Evolutionary conservation across 257 asterid species (phyloP).

Genomic region (Jasminum sambac): DNA sequence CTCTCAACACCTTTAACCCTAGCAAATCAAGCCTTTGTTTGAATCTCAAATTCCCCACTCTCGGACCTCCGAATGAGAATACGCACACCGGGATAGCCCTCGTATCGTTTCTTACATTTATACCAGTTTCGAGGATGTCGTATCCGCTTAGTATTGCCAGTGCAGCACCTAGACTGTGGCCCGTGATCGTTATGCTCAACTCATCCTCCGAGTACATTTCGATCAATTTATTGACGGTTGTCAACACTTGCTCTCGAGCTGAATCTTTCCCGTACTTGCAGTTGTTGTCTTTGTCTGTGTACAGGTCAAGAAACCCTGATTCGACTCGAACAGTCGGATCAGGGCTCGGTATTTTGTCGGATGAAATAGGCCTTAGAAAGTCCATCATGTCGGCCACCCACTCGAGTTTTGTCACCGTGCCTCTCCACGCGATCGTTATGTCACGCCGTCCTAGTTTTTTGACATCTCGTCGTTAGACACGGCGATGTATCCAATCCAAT

Average conservation of each 20-base stretch:
- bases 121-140: constrained; percentile 42
- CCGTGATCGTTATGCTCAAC: constrained; percentile 42
- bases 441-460: constrained; percentile 46
- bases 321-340: constrained; percentile 37
- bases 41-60: constrained; percentile 57
- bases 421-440: constrained; percentile 49
- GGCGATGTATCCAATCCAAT: constrained; percentile 52
- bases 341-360: constrained; percentile 37
- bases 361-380: constrained; percentile 31
- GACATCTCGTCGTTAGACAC: constrained; percentile 44
- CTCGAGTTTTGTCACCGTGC: constrained; percentile 49
- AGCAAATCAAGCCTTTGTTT: constrained; percentile 36
- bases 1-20: constrained; percentile 49
- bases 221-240: constrained; percentile 34
- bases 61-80: constrained; percentile 49
- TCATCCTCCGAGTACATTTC: constrained; percentile 37
- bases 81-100: constrained; percentile 36
- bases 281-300: constrained; percentile 36
- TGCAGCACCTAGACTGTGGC: constrained; percentile 49
- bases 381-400: constrained; percentile 47
- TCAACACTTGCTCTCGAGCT: constrained; percentile 38
- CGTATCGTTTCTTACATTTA: constrained; percentile 5
- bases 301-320: constrained; percentile 48
- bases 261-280: constrained; percentile 38
- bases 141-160: constrained; percentile 43